Evolutionary conservation across 2,329 filamentous ascomycete species (phyloP).

Genomic region (Diaporthe sp.): DNA sequence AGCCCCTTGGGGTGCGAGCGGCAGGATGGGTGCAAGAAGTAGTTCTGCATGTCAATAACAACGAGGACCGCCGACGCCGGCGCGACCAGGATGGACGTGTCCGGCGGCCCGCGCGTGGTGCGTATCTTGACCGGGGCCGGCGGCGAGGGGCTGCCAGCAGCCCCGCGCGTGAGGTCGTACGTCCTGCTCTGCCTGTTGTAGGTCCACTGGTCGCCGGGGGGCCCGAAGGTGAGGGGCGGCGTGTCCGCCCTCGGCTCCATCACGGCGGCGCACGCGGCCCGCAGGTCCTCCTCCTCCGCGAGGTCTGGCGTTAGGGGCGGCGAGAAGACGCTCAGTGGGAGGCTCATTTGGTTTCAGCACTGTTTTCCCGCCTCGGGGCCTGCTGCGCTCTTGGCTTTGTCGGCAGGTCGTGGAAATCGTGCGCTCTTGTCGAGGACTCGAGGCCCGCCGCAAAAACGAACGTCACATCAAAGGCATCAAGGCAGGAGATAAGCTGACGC

Average conservation of each 20-base stretch:
- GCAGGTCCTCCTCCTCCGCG: conserved; percentile 1
- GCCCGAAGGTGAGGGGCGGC: conserved; percentile 47
- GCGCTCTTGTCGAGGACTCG: not conserved
- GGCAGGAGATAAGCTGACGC: conserved; percentile 20
- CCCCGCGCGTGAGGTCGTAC: conserved; percentile 50
- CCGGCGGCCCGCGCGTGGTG: conserved; percentile 48
- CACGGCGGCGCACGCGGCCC: conserved; percentile 7
- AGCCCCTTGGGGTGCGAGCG: conserved; percentile 56
- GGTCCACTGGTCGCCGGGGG: conserved; percentile 49
- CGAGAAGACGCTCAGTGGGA: conserved; percentile 23
- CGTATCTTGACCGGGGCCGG: conserved; percentile 43
- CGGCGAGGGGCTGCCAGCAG: not conserved
- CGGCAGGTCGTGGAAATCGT: not conserved
- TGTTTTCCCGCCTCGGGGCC: not conserved
- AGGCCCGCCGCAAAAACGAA: not conserved
- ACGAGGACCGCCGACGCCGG: conserved; percentile 61
- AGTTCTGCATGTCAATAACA: conserved; percentile 68
- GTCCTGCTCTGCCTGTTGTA: conserved; percentile 47
- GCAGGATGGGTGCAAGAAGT: conserved; percentile 61
- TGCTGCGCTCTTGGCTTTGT: not conserved
- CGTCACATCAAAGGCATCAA: not conserved
- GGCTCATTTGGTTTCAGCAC: not conserved
- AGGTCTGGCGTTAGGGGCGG: conserved; percentile 10
- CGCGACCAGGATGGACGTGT: conserved; percentile 54
- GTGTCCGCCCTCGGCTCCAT: conserved; percentile 2